Conservation (phyloP, 371 early-diverging fungal genomes). For the Thermomucor indicae-seudaticae region DNA sequence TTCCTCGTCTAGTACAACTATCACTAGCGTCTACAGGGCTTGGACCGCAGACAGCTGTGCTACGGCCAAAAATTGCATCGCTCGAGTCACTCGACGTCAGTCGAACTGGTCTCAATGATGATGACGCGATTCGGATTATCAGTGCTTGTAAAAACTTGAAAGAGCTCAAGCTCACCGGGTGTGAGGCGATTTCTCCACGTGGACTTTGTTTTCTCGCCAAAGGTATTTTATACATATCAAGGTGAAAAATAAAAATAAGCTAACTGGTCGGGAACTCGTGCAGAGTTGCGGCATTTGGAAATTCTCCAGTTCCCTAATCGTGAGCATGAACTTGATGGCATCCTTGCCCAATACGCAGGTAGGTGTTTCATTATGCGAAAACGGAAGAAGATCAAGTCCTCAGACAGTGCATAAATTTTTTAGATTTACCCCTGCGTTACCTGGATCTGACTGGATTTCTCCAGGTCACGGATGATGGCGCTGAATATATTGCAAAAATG, state of each 20-base stretch:
- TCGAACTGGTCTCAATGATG: conserved; percentile 20
- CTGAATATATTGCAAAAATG: conserved; percentile 24
- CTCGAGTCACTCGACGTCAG: conserved; percentile 26
- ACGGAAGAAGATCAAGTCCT: neutral
- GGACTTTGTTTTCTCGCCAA: conserved; percentile 24
- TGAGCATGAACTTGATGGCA: conserved; percentile 31
- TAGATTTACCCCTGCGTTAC: conserved; percentile 27
- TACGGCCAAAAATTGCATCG: neutral
- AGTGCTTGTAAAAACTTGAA: conserved; percentile 15
- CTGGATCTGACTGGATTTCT: conserved; percentile 30
- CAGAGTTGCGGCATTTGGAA: conserved; percentile 24
- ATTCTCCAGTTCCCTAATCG: conserved; percentile 31
- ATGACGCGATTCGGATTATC: conserved; percentile 19
- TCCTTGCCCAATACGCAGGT: conserved; percentile 29
- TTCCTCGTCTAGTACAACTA: conserved; percentile 18
- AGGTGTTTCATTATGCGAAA: too few relatives aligned
- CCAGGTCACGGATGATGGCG: conserved; percentile 32
- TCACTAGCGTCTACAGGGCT: conserved; percentile 21
- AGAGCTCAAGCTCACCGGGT: conserved; percentile 28
- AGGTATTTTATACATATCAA: too few relatives aligned
- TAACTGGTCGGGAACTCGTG: neutral
- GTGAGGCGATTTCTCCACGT: conserved; percentile 17
- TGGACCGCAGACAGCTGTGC: conserved; percentile 4
- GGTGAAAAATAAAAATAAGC: neutral
- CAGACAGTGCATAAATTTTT: neutral